Percentiles rank a stretch among this genome's conserved stretches.
These are phyloP conservation scores for Astrocystis sublimbata DNA, from an alignment of 495 filamentous ascomycete genomes.

Conservation along the genomic window DNA sequence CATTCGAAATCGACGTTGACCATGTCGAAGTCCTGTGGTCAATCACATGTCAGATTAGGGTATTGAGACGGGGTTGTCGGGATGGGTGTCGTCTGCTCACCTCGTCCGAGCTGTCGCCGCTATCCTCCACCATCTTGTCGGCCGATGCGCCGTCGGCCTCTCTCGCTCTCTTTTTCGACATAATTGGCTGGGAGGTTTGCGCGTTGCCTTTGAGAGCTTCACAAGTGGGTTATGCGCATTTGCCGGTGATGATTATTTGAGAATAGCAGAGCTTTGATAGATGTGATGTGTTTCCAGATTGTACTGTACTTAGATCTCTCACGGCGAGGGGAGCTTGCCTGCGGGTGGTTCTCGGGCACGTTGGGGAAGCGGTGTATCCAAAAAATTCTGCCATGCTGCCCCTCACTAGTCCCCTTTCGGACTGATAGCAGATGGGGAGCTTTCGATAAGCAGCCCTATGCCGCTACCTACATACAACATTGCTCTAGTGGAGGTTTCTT, in stretches of 20 bases:
- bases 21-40: slow-evolving; percentile 85
- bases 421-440: slow-evolving; percentile 13
- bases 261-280: neutral
- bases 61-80: slow-evolving; percentile 15
- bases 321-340: neutral
- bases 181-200: slow-evolving; percentile 19
- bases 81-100: slow-evolving; percentile 26
- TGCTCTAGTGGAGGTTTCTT: too few species aligned
- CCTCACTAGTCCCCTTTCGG: slow-evolving; percentile 32
- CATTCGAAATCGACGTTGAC: slow-evolving; percentile 97
- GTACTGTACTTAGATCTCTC: neutral
- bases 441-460: slow-evolving; percentile 22
- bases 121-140: slow-evolving; percentile 49
- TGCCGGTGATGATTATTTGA: neutral
- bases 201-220: too few species aligned
- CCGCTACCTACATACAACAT: too few species aligned
- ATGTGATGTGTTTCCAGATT: neutral
- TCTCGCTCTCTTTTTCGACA: slow-evolving; percentile 52
- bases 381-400: slow-evolving; percentile 35
- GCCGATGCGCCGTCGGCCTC: slow-evolving; percentile 45
- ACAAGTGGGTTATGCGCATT: too few species aligned
- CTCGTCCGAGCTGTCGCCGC: slow-evolving; percentile 51
- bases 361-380: slow-evolving; percentile 22
- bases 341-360: neutral
- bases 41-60: too few species aligned